Percentiles rank a stretch among this genome's conserved stretches.
These are phyloP conservation scores for Spergularia azorica DNA, from an alignment of 179 eudicot genomes.

Conservation along the genomic window DNA sequence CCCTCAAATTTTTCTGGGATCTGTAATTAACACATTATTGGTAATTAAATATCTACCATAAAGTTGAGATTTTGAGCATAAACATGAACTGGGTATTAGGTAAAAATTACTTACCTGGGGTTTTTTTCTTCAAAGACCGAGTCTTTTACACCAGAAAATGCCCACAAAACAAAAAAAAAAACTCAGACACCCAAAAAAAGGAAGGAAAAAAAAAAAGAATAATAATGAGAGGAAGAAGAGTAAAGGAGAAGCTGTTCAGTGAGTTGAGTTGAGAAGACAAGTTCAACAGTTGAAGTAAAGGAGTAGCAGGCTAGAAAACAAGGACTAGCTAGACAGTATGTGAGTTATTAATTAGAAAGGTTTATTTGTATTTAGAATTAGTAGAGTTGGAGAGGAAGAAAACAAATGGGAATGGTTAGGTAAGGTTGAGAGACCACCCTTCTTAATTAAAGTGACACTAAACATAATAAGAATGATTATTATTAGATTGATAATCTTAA, in stretches of 20 bases:
- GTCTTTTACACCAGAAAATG: slow-evolving; percentile 2
- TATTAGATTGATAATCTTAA: not conserved
- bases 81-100: slow-evolving; percentile 15
- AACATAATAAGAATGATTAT: not conserved
- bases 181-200: not conserved
- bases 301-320: slow-evolving; percentile 12
- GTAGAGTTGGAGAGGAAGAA: slow-evolving; percentile 9
- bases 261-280: slow-evolving; percentile 27
- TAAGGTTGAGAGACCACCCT: not conserved
- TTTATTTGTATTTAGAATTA: not conserved
- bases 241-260: not conserved
- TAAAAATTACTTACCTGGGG: slow-evolving; percentile 8
- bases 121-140: slow-evolving; percentile 1
- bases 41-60: not conserved
- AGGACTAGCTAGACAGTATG: not conserved
- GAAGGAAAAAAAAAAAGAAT: not conserved
- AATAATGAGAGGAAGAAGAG: slow-evolving; percentile 6
- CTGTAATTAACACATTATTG: slow-evolving; percentile 13
- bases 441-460: slow-evolving; percentile 9
- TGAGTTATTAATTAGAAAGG: slow-evolving; percentile 12
- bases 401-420: slow-evolving; percentile 17
- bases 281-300: slow-evolving; percentile 26
- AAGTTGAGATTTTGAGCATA: slow-evolving; percentile 8
- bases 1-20: slow-evolving; percentile 26
- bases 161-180: slow-evolving; percentile 3